These are phyloP conservation scores for Achaetomiella virescens DNA, from an alignment of 495 filamentous ascomycete species.

Conservation along the genomic window DNA sequence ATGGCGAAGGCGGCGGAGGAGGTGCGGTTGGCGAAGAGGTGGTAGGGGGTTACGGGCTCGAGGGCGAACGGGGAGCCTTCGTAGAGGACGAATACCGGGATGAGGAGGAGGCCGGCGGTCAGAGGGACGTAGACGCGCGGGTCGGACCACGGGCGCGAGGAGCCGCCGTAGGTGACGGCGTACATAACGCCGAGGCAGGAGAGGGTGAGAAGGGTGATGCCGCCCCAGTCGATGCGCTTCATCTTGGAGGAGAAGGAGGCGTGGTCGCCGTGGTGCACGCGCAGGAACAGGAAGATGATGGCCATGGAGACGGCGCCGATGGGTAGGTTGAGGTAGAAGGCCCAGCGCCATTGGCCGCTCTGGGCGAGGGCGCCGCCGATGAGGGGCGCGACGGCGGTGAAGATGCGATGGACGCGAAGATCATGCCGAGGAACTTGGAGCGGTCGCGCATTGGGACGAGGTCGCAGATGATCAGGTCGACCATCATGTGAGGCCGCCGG, in stretches of 20 bases:
- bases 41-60: constrained; percentile 26
- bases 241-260: constrained; percentile 17
- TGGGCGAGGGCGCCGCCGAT: constrained; percentile 62
- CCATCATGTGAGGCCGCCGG: constrained; percentile 65
- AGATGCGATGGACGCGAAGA: constrained; percentile 52
- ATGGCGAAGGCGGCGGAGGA: constrained; percentile 16
- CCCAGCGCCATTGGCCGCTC: constrained; percentile 25
- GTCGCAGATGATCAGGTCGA: constrained; percentile 66
- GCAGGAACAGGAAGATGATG: constrained; percentile 27
- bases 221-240: constrained; percentile 25
- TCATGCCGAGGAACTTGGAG: constrained; percentile 41
- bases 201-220: constrained; percentile 26
- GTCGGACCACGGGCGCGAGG: constrained; percentile 23
- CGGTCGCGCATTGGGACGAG: constrained; percentile 61
- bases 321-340: constrained; percentile 33
- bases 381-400: constrained; percentile 59
- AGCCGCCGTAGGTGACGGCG: constrained; percentile 18
- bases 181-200: constrained; percentile 24
- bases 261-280: constrained; percentile 19
- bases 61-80: constrained; percentile 15
- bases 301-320: constrained; percentile 22
- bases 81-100: constrained; percentile 20
- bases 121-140: constrained; percentile 27
- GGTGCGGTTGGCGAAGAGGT: constrained; percentile 29
- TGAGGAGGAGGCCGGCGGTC: constrained; percentile 13